Evolutionary conservation across 352 stramenopile genomes (phyloP), one percentile per base, ranked within the genome.

Genomic region (Phytophthora europaea): DNA sequence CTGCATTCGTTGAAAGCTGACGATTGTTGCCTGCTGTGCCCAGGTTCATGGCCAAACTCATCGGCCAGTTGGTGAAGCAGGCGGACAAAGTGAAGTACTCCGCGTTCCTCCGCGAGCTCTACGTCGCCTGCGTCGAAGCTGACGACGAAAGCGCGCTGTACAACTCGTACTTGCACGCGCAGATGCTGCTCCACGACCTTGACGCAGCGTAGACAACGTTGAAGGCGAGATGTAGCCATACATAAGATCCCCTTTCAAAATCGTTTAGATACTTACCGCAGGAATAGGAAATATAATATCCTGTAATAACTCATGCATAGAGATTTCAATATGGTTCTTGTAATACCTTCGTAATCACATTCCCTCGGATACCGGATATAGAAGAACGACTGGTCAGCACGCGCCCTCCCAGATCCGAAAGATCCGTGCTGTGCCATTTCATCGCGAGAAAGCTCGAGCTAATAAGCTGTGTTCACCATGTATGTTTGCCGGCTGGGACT

Each of bases 41-140:
- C 59, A 90, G 82, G 22, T 78, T 85, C 43, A 72, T 81, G 33
- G 80, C 80, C 33, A 86, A 76, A 59, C 45, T 81, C 47, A 48
- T 90, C 26, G 50, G 65, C 23, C 60, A 71, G 26, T 58, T 76
- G 45, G 53, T 87, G 26, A 85, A 84, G 51, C 73, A 73, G 8
- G 38, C 7, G 0, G 40, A 85, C 38, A 54, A 73, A 58, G 52
- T 45, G 18, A 65, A 75, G 16, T 90, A 90, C 69, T 43, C 45
- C 4, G 63, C 64, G 8, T 66, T 81, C 10, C 71, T 90, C 2
- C 79, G 75, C 1, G 79, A 88, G 12, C 60, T 87, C 13, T 83
- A 87, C 52, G 67, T 79, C 12, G 61, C 55, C 15, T 84, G 80
- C 18, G 77, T 87, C 7, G 79, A 86, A 34, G 48, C 57, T 6